phyloP scores from a whole-genome alignment of 331 rosid species.

The Rhamnella rubrinervis region DNA sequence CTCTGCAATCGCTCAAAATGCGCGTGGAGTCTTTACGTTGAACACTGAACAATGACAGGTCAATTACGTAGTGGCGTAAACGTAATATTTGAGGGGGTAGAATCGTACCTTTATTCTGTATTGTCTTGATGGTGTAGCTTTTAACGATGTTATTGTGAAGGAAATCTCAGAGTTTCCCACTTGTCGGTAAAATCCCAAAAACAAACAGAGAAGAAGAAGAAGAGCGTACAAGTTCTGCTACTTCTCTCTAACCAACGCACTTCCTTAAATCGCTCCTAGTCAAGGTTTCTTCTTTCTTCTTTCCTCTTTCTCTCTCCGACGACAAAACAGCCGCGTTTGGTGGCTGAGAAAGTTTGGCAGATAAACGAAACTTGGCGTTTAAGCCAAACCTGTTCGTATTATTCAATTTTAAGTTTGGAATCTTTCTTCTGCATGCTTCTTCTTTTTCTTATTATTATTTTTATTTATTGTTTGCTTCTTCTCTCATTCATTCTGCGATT shows the following conservation, averaged over 20 bases:
- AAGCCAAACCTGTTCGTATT: slow-evolving; percentile 11
- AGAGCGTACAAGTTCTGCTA: slow-evolving; percentile 5
- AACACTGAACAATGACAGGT: too few species aligned
- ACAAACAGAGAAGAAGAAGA: neutral
- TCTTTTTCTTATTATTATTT: neutral
- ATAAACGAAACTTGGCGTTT: neutral
- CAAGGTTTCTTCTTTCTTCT: neutral
- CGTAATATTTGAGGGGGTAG: neutral
- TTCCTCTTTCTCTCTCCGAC: neutral
- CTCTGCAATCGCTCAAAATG: too few species aligned
- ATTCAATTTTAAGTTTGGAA: neutral
- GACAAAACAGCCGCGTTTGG: slow-evolving; percentile 12
- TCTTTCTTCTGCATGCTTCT: neutral
- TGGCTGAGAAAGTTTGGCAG: neutral
- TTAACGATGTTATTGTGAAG: too few species aligned
- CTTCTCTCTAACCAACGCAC: slow-evolving; percentile 6
- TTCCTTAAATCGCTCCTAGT: slow-evolving; percentile 4
- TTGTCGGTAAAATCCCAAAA: slow-evolving; percentile 1
- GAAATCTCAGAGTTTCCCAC: slow-evolving; percentile 3
- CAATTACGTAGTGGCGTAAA: neutral
- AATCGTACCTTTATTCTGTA: neutral
- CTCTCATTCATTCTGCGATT: neutral
- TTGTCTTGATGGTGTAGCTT: too few species aligned
- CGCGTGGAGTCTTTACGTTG: too few species aligned
- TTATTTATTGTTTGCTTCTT: neutral